These are phyloP conservation scores for Verticillium klebahnii DNA, from an alignment of 2,329 filamentous ascomycete species.

Conservation along the genomic window DNA sequence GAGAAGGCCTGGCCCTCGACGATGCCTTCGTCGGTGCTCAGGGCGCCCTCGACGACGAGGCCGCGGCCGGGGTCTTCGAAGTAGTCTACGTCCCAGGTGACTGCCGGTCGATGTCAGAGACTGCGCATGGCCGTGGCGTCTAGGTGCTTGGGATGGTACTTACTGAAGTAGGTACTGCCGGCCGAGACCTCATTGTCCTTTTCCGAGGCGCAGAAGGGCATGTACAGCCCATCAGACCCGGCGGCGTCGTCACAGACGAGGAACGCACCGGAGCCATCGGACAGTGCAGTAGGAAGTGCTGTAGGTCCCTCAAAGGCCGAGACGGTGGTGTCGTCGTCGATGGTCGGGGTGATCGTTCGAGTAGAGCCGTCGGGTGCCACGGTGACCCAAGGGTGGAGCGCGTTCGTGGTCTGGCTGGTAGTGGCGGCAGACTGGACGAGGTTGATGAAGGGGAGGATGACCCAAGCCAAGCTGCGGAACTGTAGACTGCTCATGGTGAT, in stretches of 20 bases:
- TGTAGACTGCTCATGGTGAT: background rate
- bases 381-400: conserved; percentile 13
- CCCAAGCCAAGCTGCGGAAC: background rate
- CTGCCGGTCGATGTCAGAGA: conserved; percentile 5
- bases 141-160: background rate
- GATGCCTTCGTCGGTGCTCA: conserved; percentile 4
- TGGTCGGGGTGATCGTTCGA: conserved; percentile 10
- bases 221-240: conserved; percentile 5
- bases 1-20: conserved; percentile 10
- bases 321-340: conserved; percentile 9
- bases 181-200: conserved; percentile 5
- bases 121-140: background rate
- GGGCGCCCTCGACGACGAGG: conserved; percentile 12
- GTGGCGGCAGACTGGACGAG: background rate
- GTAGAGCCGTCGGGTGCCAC: conserved; percentile 7
- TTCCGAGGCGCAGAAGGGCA: conserved; percentile 12
- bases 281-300: conserved; percentile 6
- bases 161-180: conserved; percentile 12
- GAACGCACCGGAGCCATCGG: conserved; percentile 10
- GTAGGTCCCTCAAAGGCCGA: conserved; percentile 9
- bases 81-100: conserved; percentile 13
- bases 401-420: conserved; percentile 2
- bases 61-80: conserved; percentile 9
- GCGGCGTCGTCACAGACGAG: conserved; percentile 10
- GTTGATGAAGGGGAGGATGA: background rate